These are phyloP conservation scores for Tetragonia tetragonoides DNA, from an alignment of 148 eudicot genomes.

Conservation along the genomic window DNA sequence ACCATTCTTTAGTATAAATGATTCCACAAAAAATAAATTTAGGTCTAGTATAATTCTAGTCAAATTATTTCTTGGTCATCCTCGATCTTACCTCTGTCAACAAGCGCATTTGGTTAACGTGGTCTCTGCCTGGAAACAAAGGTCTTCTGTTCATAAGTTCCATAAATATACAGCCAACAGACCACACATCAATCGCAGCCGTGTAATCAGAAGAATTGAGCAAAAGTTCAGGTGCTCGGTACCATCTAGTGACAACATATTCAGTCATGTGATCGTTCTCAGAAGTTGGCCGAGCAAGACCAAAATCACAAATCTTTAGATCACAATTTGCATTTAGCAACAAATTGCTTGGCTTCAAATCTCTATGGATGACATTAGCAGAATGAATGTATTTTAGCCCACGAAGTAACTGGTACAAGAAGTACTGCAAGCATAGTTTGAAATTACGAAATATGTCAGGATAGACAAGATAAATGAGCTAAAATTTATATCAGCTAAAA, in stretches of 20 bases:
- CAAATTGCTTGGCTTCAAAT: constrained; percentile 85
- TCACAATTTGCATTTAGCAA: constrained; percentile 81
- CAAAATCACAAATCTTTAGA: constrained; percentile 84
- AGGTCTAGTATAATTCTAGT: background rate
- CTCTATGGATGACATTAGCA: constrained; percentile 79
- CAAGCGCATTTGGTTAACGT: constrained; percentile 80
- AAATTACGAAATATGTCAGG: constrained; percentile 9
- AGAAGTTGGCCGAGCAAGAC: constrained; percentile 73
- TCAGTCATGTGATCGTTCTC: constrained; percentile 90
- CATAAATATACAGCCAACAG: constrained; percentile 93
- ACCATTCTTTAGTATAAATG: no score
- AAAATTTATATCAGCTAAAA: no score
- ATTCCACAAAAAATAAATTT: no score
- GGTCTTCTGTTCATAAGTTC: constrained; percentile 87
- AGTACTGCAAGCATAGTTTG: constrained; percentile 61
- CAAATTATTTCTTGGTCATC: background rate
- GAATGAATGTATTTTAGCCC: constrained; percentile 88
- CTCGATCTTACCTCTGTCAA: constrained; percentile 60
- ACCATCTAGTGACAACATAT: constrained; percentile 91
- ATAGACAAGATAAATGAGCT: background rate
- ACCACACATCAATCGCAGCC: constrained; percentile 89
- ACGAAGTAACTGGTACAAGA: constrained; percentile 83
- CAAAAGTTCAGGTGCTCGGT: constrained; percentile 86
- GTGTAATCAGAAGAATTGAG: constrained; percentile 86
- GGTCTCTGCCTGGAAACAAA: constrained; percentile 79